phyloP scores from a whole-genome alignment of 2,329 filamentous ascomycete species.

The Curvularia lunata region DNA sequence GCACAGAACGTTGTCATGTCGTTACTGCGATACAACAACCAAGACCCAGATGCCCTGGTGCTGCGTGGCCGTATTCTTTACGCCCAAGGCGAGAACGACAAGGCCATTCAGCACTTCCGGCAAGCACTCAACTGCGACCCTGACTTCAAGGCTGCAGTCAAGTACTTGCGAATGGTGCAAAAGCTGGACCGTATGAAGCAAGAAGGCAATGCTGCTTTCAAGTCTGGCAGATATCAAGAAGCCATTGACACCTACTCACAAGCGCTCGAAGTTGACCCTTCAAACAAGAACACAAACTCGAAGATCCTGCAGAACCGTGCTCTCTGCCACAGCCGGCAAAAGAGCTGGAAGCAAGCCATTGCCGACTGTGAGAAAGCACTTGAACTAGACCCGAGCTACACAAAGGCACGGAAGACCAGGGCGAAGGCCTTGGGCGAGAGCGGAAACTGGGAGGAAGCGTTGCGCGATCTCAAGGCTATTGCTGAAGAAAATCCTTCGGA shows the following conservation, averaged over 20 bases:
- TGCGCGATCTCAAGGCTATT: slow-evolving; percentile 86
- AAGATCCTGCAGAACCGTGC: slow-evolving; percentile 95
- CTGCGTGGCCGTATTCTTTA: slow-evolving; percentile 88
- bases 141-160: slow-evolving; percentile 86
- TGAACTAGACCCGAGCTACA: slow-evolving; percentile 80
- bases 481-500: slow-evolving; percentile 84
- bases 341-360: slow-evolving; percentile 82
- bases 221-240: slow-evolving; percentile 76
- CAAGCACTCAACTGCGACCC: slow-evolving; percentile 90
- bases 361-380: slow-evolving; percentile 85
- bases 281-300: slow-evolving; percentile 90
- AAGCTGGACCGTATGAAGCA: slow-evolving; percentile 93
- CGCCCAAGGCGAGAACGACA: slow-evolving; percentile 90
- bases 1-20: slow-evolving; percentile 92
- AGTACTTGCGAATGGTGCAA: slow-evolving; percentile 86
- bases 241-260: slow-evolving; percentile 85
- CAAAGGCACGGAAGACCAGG: slow-evolving; percentile 91
- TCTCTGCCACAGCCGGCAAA: slow-evolving; percentile 80
- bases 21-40: slow-evolving; percentile 81
- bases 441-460: slow-evolving; percentile 90
- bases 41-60: slow-evolving; percentile 92
- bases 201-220: slow-evolving; percentile 90
- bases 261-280: slow-evolving; percentile 83
- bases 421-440: slow-evolving; percentile 86
- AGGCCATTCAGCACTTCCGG: slow-evolving; percentile 90